phyloP scores from a whole-genome alignment of 345 rosid genomes.

The Camelina hispida region DNA sequence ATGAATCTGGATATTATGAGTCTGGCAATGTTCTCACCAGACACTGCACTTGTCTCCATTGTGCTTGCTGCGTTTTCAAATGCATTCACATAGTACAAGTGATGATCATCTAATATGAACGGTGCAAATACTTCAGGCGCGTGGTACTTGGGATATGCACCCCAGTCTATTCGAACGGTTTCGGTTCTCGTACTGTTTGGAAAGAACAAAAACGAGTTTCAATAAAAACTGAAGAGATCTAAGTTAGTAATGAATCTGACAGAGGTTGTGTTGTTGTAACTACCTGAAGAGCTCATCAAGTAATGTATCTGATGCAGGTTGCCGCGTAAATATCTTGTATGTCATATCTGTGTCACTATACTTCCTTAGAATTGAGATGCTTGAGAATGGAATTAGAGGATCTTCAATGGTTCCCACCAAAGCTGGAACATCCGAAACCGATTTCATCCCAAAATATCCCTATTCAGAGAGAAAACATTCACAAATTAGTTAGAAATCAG shows the following conservation, averaged over 20 bases:
- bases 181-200: slow-evolving; percentile 61
- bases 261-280: background rate
- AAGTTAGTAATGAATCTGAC: slow-evolving; percentile 18
- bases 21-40: slow-evolving; percentile 91
- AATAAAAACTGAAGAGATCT: slow-evolving; percentile 5
- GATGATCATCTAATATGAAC: slow-evolving; percentile 71
- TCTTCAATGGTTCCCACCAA: slow-evolving; percentile 88
- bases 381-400: slow-evolving; percentile 74
- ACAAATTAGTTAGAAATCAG: slow-evolving; percentile 11
- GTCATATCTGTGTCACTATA: slow-evolving; percentile 59
- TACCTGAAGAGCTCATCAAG: slow-evolving; percentile 89
- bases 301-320: slow-evolving; percentile 61
- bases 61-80: slow-evolving; percentile 96
- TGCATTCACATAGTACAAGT: slow-evolving; percentile 86
- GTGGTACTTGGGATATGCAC: slow-evolving; percentile 88
- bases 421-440: slow-evolving; percentile 65
- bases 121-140: slow-evolving; percentile 93
- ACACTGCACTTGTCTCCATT: slow-evolving; percentile 90
- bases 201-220: background rate
- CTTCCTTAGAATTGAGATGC: slow-evolving; percentile 75
- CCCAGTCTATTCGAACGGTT: slow-evolving; percentile 82
- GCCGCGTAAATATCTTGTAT: slow-evolving; percentile 82
- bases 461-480: slow-evolving; percentile 44
- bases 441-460: slow-evolving; percentile 77
- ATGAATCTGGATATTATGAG: slow-evolving; percentile 70